Evolutionary conservation across 108 stramenopile genomes (phyloP).

Genomic region (Cyclotella atomus): DNA sequence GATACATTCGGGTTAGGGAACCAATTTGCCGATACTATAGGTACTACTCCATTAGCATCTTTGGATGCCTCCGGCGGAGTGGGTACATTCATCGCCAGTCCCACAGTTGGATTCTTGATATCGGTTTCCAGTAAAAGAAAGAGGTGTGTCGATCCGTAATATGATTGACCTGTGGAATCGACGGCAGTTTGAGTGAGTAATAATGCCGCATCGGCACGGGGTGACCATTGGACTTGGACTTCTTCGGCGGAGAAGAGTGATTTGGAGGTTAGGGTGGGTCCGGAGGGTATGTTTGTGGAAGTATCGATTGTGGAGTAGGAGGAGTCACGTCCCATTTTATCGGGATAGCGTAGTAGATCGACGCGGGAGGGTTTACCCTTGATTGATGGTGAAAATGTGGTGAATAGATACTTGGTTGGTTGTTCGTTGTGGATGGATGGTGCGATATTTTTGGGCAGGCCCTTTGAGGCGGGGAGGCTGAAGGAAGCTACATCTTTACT

Average conservation of each 20-base stretch:
- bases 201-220: slow-evolving; percentile 79
- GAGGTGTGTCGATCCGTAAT: slow-evolving; percentile 94
- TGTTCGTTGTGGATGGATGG: too few relatives aligned
- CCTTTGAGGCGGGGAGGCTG: slow-evolving; percentile 50
- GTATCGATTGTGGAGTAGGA: slow-evolving; percentile 23
- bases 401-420: slow-evolving; percentile 55
- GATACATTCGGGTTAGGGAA: slow-evolving; percentile 75
- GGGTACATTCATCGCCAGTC: slow-evolving; percentile 69
- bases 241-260: slow-evolving; percentile 86
- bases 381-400: slow-evolving; percentile 80
- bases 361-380: slow-evolving; percentile 91
- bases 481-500: slow-evolving; percentile 66
- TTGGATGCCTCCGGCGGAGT: slow-evolving; percentile 58
- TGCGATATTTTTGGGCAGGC: slow-evolving; percentile 1
- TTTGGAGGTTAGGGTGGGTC: slow-evolving; percentile 69
- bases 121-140: slow-evolving; percentile 76
- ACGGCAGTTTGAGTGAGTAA: slow-evolving; percentile 89
- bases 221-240: slow-evolving; percentile 72
- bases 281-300: slow-evolving; percentile 13
- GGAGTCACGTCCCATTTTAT: slow-evolving; percentile 40
- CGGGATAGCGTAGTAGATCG: slow-evolving; percentile 72
- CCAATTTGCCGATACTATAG: slow-evolving; percentile 87
- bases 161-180: slow-evolving; percentile 91
- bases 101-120: slow-evolving; percentile 21
- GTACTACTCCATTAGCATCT: slow-evolving; percentile 46